Base-by-base conservation (phyloP, 768 basidiomycete species). In the Candolleomyces efflorescens region DNA sequence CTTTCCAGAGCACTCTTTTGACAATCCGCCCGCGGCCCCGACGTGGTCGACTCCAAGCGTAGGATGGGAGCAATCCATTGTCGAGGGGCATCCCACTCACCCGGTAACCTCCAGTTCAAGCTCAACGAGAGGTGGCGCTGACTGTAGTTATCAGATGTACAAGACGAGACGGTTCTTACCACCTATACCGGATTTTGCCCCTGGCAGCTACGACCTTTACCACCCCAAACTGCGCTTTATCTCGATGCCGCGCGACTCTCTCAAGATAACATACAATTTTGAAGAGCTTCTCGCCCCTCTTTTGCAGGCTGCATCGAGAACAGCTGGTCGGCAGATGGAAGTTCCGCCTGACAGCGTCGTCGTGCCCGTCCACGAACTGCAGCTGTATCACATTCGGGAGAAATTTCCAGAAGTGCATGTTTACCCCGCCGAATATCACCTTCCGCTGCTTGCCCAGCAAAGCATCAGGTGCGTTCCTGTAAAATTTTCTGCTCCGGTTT, bases 71-170 rank as follows among this genome's bases (percentile, higher is more conserved):
- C 81, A 83, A 63, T 82, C 82, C 1, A 82, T 84, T 26, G 79
- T 83, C 18, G 82, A 84, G 65, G 82, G 82, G 0, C 83, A 85
- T 63, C 82, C 82, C 3, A 83, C 79, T 0, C 83, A 85, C 66
- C 82, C 83, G 15, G 83, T 82, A 61, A 58, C 73, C 22, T 41
- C 20, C 5, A 1, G 17, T 39, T n/a, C 2, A 10, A 18, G 49
- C 0, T 46, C 13, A 39, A 43, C 47, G 12, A 0, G 17, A 26
- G 23, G 20, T 13, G 12, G 24, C 61, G 10, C 17, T 50, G 22
- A 59, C 13, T 38, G 15, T 5, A 7, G 17, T 12, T 17, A 13
- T 53, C 52, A 84, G 83, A 82, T 84, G 81, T 82, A 84, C 69
- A 82, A 82, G 64, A 78, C 77, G 5, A 77, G 83, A 17, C 68